A percentile compares a stretch with the other conserved stretches of the same genome.
These are phyloP conservation scores for Neonectria magnoliae DNA, from an alignment of 2,329 filamentous ascomycete species.

Conservation along the genomic window DNA sequence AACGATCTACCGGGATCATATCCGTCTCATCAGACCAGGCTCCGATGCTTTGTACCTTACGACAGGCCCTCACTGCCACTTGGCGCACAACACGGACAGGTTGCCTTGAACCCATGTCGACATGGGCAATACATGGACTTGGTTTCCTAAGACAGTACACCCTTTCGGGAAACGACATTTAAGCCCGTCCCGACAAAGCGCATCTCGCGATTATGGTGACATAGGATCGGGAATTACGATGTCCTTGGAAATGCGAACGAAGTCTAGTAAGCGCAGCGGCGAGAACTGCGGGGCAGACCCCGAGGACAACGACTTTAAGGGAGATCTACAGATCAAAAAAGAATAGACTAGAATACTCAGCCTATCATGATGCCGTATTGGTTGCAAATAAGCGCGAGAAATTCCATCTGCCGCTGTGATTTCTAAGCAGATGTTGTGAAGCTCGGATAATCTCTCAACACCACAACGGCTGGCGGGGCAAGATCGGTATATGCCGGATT, in stretches of 20 bases:
- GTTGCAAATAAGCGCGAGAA: conserved; percentile 2
- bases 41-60: neutral
- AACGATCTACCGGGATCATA: neutral
- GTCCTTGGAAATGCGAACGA: too few species aligned
- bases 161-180: too few species aligned
- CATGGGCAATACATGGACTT: neutral
- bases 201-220: neutral
- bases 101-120: neutral
- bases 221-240: neutral
- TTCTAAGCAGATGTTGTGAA: conserved; percentile 20
- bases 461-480: conserved; percentile 18
- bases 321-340: neutral
- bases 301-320: neutral
- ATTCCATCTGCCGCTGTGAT: conserved; percentile 16
- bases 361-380: neutral
- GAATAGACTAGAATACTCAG: neutral
- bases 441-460: neutral
- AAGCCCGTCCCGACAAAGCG: neutral
- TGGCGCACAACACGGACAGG: neutral
- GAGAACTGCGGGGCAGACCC: neutral
- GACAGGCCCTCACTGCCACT: neutral
- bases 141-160: neutral
- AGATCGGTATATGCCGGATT: neutral
- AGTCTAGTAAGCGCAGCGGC: too few species aligned
- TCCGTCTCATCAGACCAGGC: neutral